A percentile compares a stretch with the other conserved stretches of the same genome.
These are phyloP conservation scores for Laguncularia racemosa DNA, from an alignment of 345 rosid species.

Conservation along the genomic window DNA sequence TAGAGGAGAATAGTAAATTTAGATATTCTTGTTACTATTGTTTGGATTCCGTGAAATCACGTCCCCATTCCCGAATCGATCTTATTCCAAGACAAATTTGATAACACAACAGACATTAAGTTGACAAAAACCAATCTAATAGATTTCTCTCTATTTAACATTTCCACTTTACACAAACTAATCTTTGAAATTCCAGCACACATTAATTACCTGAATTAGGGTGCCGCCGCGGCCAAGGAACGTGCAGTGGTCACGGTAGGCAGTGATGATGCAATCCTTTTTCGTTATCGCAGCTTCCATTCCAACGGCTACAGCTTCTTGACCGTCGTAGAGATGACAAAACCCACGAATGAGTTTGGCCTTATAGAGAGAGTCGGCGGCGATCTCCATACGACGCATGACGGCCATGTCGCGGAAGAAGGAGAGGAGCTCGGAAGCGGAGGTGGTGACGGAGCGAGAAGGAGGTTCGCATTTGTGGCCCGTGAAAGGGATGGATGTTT, in stretches of 20 bases:
- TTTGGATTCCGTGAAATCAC: too few relatives aligned
- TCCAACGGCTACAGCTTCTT: slow-evolving; percentile 89
- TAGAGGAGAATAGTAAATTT: too few relatives aligned
- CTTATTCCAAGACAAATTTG: too few relatives aligned
- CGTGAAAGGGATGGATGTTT: slow-evolving; percentile 85
- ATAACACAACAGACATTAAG: too few relatives aligned
- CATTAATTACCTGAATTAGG: slow-evolving; percentile 26
- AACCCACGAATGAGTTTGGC: slow-evolving; percentile 97
- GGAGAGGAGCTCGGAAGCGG: slow-evolving; percentile 48
- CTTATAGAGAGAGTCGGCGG: slow-evolving; percentile 95
- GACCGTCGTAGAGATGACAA: slow-evolving; percentile 98
- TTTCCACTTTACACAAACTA: too few relatives aligned
- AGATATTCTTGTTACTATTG: too few relatives aligned
- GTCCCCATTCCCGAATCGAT: too few relatives aligned
- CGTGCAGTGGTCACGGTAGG: slow-evolving; percentile 88
- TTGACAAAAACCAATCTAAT: too few relatives aligned
- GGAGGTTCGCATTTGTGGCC: slow-evolving; percentile 79
- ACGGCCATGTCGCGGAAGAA: slow-evolving; percentile 80
- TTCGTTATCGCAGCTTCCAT: slow-evolving; percentile 95
- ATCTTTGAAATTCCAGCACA: too few relatives aligned
- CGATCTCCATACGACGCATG: slow-evolving; percentile 98
- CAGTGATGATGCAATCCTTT: slow-evolving; percentile 77
- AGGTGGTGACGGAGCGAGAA: slow-evolving; percentile 71
- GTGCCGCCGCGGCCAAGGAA: slow-evolving; percentile 84
- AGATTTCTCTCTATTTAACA: too few relatives aligned